Conservation (phyloP, 106 monocot genomes). For the Allium cepa region DNA sequence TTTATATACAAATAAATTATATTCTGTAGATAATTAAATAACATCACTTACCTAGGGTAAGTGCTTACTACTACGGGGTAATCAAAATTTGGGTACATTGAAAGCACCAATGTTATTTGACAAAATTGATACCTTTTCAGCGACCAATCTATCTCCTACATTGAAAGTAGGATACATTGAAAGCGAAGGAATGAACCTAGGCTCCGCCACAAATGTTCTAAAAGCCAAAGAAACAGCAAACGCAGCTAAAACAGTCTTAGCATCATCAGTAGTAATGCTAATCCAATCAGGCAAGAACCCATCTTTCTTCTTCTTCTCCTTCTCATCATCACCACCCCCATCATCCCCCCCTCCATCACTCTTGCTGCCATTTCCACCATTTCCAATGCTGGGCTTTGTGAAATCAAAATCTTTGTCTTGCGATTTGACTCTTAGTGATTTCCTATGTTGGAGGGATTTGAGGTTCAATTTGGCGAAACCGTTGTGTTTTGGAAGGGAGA, state of each 20-base stretch:
- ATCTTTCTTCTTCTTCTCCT: constrained; percentile 19
- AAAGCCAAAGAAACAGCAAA: constrained; percentile 77
- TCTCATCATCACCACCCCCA: neutral
- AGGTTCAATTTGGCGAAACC: constrained; percentile 5
- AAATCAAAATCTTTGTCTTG: neutral
- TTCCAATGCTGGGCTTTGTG: neutral
- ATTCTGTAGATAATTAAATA: no score
- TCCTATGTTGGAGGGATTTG: neutral
- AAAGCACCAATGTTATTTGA: no score
- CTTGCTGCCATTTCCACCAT: neutral
- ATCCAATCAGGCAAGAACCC: constrained; percentile 78
- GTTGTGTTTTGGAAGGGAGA: constrained; percentile 5
- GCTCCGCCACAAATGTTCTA: constrained; percentile 87
- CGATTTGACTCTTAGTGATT: neutral
- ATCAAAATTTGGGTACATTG: no score
- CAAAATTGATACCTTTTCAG: constrained; percentile 63
- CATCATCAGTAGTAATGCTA: constrained; percentile 61
- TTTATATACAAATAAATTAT: no score
- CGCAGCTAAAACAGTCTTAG: constrained; percentile 75
- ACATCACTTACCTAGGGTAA: no score
- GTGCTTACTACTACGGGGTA: no score
- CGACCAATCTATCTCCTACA: constrained; percentile 89
- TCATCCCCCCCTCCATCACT: neutral
- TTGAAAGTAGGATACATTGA: constrained; percentile 98
- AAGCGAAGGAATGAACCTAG: constrained; percentile 88